These are phyloP conservation scores for Solanum pimpinellifolium DNA, from an alignment of 257 asterid species.

Conservation along the genomic window DNA sequence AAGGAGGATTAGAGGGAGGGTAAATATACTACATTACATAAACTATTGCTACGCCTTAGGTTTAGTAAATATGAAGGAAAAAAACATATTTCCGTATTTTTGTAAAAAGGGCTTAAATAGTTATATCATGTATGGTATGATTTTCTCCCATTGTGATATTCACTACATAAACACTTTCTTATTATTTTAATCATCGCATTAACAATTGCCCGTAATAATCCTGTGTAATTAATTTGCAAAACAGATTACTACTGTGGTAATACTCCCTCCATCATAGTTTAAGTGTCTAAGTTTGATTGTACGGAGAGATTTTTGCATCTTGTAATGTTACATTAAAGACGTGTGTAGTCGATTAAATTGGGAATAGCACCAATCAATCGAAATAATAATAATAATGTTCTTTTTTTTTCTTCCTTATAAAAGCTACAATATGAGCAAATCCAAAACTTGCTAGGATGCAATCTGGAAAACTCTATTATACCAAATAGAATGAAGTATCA, in stretches of 20 bases:
- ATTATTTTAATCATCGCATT: background rate
- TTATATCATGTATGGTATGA: background rate
- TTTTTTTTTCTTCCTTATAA: background rate
- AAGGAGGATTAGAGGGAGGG: background rate
- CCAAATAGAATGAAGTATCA: constrained; percentile 81
- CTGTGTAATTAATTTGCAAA: background rate
- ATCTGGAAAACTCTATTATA: constrained; percentile 41
- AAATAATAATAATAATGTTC: background rate
- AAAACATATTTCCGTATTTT: background rate
- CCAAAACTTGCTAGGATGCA: background rate
- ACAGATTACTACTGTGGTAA: background rate
- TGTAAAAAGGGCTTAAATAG: background rate
- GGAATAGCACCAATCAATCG: background rate
- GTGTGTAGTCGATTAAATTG: background rate
- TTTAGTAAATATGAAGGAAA: background rate
- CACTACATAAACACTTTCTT: background rate
- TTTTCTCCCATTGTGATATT: background rate
- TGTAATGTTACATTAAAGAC: background rate
- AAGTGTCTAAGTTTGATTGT: background rate
- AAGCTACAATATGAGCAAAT: background rate
- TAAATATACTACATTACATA: background rate
- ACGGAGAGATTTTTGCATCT: background rate
- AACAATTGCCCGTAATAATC: background rate
- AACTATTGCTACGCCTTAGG: background rate
- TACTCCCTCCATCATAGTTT: background rate